A percentile compares a stretch with the other conserved stretches of the same genome.
These are phyloP conservation scores for Eucalyptus pauciflora DNA, from an alignment of 345 rosid species.

Conservation along the genomic window DNA sequence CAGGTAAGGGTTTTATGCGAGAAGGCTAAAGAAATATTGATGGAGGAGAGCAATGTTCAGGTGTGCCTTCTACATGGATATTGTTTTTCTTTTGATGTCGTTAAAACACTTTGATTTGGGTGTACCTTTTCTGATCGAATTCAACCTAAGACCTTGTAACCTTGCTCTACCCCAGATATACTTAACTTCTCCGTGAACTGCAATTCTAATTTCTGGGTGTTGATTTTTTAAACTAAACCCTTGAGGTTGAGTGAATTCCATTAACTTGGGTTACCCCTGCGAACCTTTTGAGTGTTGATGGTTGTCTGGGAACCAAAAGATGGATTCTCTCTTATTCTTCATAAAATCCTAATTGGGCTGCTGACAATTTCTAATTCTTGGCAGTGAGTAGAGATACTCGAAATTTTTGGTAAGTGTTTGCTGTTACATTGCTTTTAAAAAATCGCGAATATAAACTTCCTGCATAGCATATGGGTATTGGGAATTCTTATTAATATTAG, in stretches of 20 bases:
- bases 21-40: constrained; percentile 92
- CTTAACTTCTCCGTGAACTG: background rate
- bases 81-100: background rate
- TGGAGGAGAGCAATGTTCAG: constrained; percentile 99
- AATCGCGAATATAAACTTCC: background rate
- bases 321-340: background rate
- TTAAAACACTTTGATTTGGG: background rate
- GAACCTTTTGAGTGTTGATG: background rate
- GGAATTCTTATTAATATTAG: background rate
- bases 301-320: background rate
- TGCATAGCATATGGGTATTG: background rate
- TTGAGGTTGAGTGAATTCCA: background rate
- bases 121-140: background rate
- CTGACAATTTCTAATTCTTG: background rate
- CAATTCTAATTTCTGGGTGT: background rate
- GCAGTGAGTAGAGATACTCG: background rate
- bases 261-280: background rate
- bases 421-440: background rate
- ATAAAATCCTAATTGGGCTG: background rate
- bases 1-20: constrained; percentile 89
- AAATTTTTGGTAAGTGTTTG: background rate
- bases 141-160: background rate
- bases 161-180: background rate
- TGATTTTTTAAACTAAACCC: background rate
- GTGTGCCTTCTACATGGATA: constrained; percentile 7